These are phyloP conservation scores for Leccinum variicolor DNA, from an alignment of 768 basidiomycete species.

Conservation along the genomic window DNA sequence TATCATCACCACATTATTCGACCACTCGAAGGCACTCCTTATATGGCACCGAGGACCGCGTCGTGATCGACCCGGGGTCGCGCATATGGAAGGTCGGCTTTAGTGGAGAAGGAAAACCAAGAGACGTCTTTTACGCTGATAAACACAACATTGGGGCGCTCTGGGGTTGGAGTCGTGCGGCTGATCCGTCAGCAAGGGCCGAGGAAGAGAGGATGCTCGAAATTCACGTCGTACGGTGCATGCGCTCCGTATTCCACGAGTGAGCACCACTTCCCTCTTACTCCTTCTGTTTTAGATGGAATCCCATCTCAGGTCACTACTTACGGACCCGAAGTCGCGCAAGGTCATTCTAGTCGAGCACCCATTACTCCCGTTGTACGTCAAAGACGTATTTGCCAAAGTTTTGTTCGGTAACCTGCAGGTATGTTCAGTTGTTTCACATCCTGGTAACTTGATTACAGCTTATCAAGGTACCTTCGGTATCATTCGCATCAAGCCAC, in stretches of 20 bases:
- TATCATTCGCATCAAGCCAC: slow-evolving; percentile 91
- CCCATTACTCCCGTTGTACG: slow-evolving; percentile 76
- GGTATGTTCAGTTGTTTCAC: slow-evolving; percentile 36
- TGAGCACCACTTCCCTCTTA: slow-evolving; percentile 36
- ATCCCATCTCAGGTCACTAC: slow-evolving; percentile 61
- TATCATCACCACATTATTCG: slow-evolving; percentile 78
- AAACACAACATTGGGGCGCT: slow-evolving; percentile 41
- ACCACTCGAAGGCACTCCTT: slow-evolving; percentile 88
- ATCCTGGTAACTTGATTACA: not conserved
- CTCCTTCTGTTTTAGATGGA: slow-evolving; percentile 10
- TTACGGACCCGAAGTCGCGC: slow-evolving; percentile 92
- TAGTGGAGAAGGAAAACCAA: slow-evolving; percentile 89
- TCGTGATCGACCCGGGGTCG: slow-evolving; percentile 93
- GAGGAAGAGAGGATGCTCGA: slow-evolving; percentile 77
- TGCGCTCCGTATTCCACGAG: slow-evolving; percentile 84
- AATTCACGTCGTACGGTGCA: slow-evolving; percentile 59
- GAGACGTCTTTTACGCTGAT: slow-evolving; percentile 77
- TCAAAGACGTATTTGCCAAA: slow-evolving; percentile 86
- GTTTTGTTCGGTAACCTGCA: slow-evolving; percentile 89
- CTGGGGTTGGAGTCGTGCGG: slow-evolving; percentile 60
- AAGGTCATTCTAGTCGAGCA: slow-evolving; percentile 94
- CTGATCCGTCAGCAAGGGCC: slow-evolving; percentile 51
- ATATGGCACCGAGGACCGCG: slow-evolving; percentile 94
- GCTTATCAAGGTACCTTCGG: slow-evolving; percentile 72
- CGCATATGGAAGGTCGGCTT: slow-evolving; percentile 97